phyloP scores from a whole-genome alignment of 2,329 filamentous ascomycete genomes.

The Ciborinia camelliae region DNA sequence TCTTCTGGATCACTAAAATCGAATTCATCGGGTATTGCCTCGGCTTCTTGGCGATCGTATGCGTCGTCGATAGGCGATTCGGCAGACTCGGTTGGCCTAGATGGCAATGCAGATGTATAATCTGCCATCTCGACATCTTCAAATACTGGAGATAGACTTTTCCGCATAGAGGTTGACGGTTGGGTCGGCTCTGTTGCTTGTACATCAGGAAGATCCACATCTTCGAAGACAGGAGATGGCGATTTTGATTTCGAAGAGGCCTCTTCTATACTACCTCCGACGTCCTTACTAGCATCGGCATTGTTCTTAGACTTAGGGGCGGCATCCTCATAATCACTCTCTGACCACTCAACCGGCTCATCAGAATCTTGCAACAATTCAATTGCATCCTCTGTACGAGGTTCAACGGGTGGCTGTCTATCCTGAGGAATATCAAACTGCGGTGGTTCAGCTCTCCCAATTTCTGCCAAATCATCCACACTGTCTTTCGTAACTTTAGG shows the following conservation, averaged over 20 bases:
- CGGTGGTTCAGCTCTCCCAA: conserved; percentile 32
- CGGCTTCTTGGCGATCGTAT: conserved; percentile 28
- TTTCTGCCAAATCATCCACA: conserved; percentile 35
- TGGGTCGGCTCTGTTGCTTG: neutral
- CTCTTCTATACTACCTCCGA: neutral
- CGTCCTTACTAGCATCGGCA: neutral
- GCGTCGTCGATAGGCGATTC: conserved; percentile 22
- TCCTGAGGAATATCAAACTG: conserved; percentile 30
- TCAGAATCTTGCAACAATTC: conserved; percentile 22
- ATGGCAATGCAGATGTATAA: conserved; percentile 9
- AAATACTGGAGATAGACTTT: conserved; percentile 29
- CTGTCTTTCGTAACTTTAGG: conserved; percentile 15
- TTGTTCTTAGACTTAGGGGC: conserved; percentile 23
- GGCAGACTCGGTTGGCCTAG: neutral
- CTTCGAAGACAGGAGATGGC: conserved; percentile 48
- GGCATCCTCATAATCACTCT: conserved; percentile 45
- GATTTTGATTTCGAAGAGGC: conserved; percentile 37
- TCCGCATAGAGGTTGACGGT: conserved; percentile 18
- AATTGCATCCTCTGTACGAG: neutral
- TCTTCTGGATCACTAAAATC: conserved; percentile 86
- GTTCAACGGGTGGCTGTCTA: conserved; percentile 21
- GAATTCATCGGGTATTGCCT: conserved; percentile 47
- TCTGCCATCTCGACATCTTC: conserved; percentile 29
- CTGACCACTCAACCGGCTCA: conserved; percentile 51
- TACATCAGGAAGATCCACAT: conserved; percentile 42